Conservation (phyloP, 73 alveolate genomes). For the Paramecium biaurelia region DNA sequence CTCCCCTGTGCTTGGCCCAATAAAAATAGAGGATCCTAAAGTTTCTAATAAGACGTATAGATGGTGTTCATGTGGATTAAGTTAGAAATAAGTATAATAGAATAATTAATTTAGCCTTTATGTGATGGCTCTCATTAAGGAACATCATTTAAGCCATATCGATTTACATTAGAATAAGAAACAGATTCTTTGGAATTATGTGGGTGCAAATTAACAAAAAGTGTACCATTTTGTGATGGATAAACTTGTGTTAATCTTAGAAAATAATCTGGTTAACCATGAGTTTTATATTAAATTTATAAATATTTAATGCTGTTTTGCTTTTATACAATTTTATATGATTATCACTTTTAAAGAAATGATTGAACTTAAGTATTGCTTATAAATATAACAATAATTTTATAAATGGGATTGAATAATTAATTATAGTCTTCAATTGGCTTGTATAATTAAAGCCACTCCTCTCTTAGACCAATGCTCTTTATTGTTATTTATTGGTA, state of each 20-base stretch:
- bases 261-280: neutral
- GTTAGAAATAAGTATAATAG: constrained; percentile 38
- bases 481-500: constrained; percentile 40
- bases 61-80: constrained; percentile 79
- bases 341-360: neutral
- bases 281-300: neutral
- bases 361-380: neutral
- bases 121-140: constrained; percentile 79
- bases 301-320: neutral
- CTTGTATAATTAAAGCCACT: neutral
- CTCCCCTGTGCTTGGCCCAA: constrained; percentile 70
- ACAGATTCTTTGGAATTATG: constrained; percentile 70
- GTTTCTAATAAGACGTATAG: constrained; percentile 70
- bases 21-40: constrained; percentile 65
- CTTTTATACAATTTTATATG: neutral
- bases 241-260: constrained; percentile 67
- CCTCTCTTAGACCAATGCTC: constrained; percentile 14
- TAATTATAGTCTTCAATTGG: neutral
- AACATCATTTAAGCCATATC: constrained; percentile 70
- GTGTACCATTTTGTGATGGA: constrained; percentile 80
- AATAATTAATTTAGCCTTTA: constrained; percentile 65
- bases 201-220: constrained; percentile 77
- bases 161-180: constrained; percentile 76
- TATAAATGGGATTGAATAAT: too few relatives aligned
- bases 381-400: too few relatives aligned